Conservation (phyloP, 140 eudicot species). For the Ambrosia hybrid region DNA sequence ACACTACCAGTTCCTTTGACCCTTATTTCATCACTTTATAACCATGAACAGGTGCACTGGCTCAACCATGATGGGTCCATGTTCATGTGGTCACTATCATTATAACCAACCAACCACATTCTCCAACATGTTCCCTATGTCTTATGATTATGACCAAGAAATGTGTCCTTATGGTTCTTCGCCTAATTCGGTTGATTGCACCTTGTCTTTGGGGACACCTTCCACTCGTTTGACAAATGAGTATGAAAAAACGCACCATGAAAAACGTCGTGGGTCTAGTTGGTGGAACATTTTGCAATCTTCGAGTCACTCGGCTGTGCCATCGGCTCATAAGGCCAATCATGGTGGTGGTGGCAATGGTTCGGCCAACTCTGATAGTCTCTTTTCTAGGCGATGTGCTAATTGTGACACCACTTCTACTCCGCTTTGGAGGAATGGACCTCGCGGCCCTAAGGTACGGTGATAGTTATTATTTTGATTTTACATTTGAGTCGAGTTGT, state of each 20-base stretch:
- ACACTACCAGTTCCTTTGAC: slow-evolving; percentile 40
- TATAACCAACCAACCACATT: slow-evolving; percentile 26
- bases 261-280: slow-evolving; percentile 44
- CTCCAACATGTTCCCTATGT: slow-evolving; percentile 28
- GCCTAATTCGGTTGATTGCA: slow-evolving; percentile 81
- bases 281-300: slow-evolving; percentile 76
- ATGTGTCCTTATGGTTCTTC: slow-evolving; percentile 33
- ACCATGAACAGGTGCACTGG: slow-evolving; percentile 50
- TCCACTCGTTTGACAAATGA: slow-evolving; percentile 55
- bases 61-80: slow-evolving; percentile 46
- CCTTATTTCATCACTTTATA: slow-evolving; percentile 49
- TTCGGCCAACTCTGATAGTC: slow-evolving; percentile 48
- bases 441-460: slow-evolving; percentile 93
- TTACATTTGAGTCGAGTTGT: no score
- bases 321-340: slow-evolving; percentile 28
- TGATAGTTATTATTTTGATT: not conserved
- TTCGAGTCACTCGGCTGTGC: slow-evolving; percentile 28
- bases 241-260: slow-evolving; percentile 22
- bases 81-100: slow-evolving; percentile 46
- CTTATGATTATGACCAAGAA: slow-evolving; percentile 38
- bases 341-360: slow-evolving; percentile 32
- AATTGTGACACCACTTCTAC: slow-evolving; percentile 98
- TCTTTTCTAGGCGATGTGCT: slow-evolving; percentile 82
- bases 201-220: slow-evolving; percentile 92
- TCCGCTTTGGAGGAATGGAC: slow-evolving; percentile 98